Conservation (phyloP, 2,329 filamentous ascomycete genomes). For the Kalaharituber pfeilii region DNA sequence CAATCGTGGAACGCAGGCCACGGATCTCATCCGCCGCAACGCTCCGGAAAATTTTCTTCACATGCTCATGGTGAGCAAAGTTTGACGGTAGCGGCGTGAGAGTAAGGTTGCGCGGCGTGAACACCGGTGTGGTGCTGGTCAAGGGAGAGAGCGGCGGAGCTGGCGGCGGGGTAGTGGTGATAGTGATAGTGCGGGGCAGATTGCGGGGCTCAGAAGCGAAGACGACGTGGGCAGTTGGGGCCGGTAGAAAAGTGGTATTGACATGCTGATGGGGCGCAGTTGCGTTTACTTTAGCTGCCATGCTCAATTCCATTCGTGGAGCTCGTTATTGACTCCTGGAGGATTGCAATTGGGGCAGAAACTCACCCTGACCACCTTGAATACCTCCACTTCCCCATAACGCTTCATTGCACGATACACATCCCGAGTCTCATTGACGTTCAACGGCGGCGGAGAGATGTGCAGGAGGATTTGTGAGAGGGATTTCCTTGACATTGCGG, state of each 20-base stretch:
- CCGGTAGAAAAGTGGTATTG: not conserved
- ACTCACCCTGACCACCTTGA: slow-evolving; percentile 16
- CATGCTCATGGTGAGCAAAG: slow-evolving; percentile 8
- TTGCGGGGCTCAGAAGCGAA: not conserved
- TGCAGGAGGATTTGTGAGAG: slow-evolving; percentile 10
- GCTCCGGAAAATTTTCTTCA: slow-evolving; percentile 4
- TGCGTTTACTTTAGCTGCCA: too few relatives aligned
- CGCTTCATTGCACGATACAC: slow-evolving; percentile 6
- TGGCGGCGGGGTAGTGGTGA: not conserved
- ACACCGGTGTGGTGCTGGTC: not conserved
- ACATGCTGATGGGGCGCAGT: not conserved
- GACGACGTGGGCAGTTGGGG: not conserved
- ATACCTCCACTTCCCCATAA: slow-evolving; percentile 16
- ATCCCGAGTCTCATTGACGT: slow-evolving; percentile 11
- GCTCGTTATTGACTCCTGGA: not conserved
- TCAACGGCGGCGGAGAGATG: slow-evolving; percentile 11
- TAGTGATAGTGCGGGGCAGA: not conserved
- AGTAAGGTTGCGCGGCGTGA: slow-evolving; percentile 3
- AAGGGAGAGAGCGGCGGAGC: slow-evolving; percentile 2
- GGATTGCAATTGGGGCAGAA: not conserved
- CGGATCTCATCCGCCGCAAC: slow-evolving; percentile 4
- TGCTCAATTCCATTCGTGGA: too few relatives aligned
- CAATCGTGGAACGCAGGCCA: not conserved
- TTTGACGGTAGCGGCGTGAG: slow-evolving; percentile 6
- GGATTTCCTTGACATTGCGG: not conserved